phyloP scores from a whole-genome alignment of 441 rosid genomes.

The Adansonia gregorii region DNA sequence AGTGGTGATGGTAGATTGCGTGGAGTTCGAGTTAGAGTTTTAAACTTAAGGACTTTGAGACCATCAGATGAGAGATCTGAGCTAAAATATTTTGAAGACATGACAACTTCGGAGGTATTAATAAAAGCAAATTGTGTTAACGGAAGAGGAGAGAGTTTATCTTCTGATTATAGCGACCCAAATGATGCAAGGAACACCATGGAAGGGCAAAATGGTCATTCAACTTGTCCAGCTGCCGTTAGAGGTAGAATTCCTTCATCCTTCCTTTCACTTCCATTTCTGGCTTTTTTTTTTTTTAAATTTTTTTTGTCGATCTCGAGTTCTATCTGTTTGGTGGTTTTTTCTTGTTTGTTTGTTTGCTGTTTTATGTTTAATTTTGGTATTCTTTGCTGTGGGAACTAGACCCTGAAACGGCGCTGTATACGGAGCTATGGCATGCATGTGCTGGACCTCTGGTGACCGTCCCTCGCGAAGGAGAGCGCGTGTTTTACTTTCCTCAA shows the following conservation, averaged over 20 bases:
- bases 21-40: no score
- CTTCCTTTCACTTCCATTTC: slow-evolving; percentile 4
- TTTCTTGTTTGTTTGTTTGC: not conserved
- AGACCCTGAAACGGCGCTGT: slow-evolving; percentile 81
- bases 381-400: not conserved
- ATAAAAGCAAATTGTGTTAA: slow-evolving; percentile 44
- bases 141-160: slow-evolving; percentile 58
- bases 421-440: slow-evolving; percentile 94
- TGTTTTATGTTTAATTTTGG: not conserved
- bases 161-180: slow-evolving; percentile 42
- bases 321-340: not conserved
- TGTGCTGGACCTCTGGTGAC: slow-evolving; percentile 98
- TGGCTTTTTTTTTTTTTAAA: no score
- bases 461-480: slow-evolving; percentile 84
- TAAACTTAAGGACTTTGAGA: not conserved
- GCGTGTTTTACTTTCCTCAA: slow-evolving; percentile 91
- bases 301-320: no score
- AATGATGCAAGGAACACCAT: slow-evolving; percentile 42
- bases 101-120: slow-evolving; percentile 63
- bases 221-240: slow-evolving; percentile 37
- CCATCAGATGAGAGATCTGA: slow-evolving; percentile 73
- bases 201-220: slow-evolving; percentile 55
- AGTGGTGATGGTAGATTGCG: no score
- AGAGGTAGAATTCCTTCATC: slow-evolving; percentile 38
- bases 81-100: slow-evolving; percentile 34